Base-by-base conservation (phyloP, 306 rosid species). In the Fagus crenata region DNA sequence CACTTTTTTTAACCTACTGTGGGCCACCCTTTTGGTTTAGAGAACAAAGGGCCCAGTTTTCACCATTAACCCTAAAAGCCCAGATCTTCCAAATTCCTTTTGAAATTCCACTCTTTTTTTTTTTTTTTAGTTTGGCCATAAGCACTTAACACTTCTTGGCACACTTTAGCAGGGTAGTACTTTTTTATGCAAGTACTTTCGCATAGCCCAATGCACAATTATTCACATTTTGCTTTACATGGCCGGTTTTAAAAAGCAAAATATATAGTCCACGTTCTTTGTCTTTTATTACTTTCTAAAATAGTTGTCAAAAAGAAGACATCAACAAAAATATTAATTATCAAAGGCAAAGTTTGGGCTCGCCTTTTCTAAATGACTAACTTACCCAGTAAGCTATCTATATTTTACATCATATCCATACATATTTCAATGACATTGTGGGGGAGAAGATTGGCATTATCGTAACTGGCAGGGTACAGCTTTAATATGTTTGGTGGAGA, bases 141-240 rank as follows among this genome's bases (percentile, higher is more conserved):
- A 54, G 65, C 59, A 73, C 77, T 54, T 54, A 9, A 46, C 12
- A 0, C 51, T 46, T 9, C 2, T 39, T 37, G 53, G 49, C 1
- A 22, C 68, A 56, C 56, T 69, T 75, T 15, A 69, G 37, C 82
- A 76, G 55, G 41, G 76, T 72, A 59, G 79, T 77, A 67, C 56
- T 32, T 37, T 69, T 4, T 72, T 53, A 41, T 74, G 28, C 76
- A 59, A 31, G 60, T 32, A 54, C 93, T 86, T 92, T 89, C 53
- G 70, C 90, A 37, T 41, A 75, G 0, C 82, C 87, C 87, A 76
- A 84, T 67, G 95, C 84, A 35, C 89, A 87, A 87, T 90, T 83
- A 87, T 88, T 83, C 88, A 71, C 70, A 75, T 83, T 81, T 73
- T 65, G 28, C 79, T 61, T 85, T 84, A 0, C 8, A 70, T 37